Percentiles rank a stretch among this genome's conserved stretches.
Evolutionary conservation across 1,284 basidiomycete genomes (phyloP).

Genomic region (Apiotrichum siamense): DNA sequence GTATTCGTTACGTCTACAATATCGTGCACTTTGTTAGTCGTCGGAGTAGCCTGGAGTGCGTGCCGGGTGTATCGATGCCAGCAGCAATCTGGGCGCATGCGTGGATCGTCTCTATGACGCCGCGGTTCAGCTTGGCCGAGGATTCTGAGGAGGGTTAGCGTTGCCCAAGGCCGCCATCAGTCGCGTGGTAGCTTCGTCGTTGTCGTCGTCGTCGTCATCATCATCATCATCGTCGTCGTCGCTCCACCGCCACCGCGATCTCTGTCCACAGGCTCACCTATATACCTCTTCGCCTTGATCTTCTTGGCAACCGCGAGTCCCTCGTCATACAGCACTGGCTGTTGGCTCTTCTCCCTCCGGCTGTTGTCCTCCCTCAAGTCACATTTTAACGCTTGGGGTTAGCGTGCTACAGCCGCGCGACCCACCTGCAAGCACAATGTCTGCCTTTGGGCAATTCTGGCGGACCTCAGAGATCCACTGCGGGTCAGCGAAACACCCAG

Average conservation of each 20-base stretch:
- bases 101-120: slow-evolving; percentile 84
- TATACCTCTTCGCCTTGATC: slow-evolving; percentile 85
- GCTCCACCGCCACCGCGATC: not conserved
- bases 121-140: slow-evolving; percentile 90
- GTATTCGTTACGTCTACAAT: not conserved
- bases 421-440: slow-evolving; percentile 82
- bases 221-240: too few species aligned
- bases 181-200: not conserved
- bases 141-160: slow-evolving; percentile 60
- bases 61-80: too few species aligned
- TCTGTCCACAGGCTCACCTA: slow-evolving; percentile 57
- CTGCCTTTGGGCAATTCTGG: slow-evolving; percentile 87
- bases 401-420: slow-evolving; percentile 16
- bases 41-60: too few species aligned
- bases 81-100: slow-evolving; percentile 78
- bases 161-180: not conserved
- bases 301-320: slow-evolving; percentile 78
- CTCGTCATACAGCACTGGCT: slow-evolving; percentile 80
- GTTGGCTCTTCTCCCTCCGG: slow-evolving; percentile 59
- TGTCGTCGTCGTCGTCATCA: too few species aligned
- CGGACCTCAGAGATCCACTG: slow-evolving; percentile 48
- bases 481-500: not conserved
- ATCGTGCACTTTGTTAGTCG: slow-evolving; percentile 1
- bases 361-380: slow-evolving; percentile 76
- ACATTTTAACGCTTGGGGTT: slow-evolving; percentile 76